Conservation (phyloP, 78 protist genomes). For the Dictyostelium firmibasis region DNA sequence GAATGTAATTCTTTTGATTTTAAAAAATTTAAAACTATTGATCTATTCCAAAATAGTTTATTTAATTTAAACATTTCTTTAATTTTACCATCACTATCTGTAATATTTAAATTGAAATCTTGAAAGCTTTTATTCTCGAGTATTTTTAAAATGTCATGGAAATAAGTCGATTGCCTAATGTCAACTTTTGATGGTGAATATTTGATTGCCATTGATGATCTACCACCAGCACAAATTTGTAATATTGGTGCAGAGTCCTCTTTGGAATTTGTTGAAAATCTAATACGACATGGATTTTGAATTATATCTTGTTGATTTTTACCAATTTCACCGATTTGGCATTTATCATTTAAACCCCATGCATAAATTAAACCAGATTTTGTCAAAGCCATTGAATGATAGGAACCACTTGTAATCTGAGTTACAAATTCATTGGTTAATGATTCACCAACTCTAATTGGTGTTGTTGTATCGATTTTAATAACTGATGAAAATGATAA, state of each 20-base stretch:
- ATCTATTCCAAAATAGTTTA: conserved; percentile 6
- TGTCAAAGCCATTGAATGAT: conserved; percentile 47
- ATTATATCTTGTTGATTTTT: neutral
- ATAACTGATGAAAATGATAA: neutral
- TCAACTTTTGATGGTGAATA: neutral
- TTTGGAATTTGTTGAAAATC: neutral
- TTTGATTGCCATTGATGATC: conserved; percentile 51
- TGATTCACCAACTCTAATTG: conserved; percentile 53
- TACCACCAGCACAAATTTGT: conserved; percentile 39
- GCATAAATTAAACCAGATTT: neutral
- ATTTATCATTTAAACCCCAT: conserved; percentile 32
- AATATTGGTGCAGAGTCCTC: neutral
- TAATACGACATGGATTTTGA: neutral
- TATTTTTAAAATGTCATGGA: neutral
- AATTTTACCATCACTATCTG: neutral
- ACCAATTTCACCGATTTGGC: neutral
- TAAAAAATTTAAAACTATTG: neutral
- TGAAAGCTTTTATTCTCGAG: neutral
- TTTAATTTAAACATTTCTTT: neutral
- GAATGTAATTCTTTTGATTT: neutral
- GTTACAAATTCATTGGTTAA: conserved; percentile 17
- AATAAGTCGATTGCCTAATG: conserved; percentile 9
- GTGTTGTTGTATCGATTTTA: conserved; percentile 22
- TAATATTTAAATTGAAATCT: neutral
- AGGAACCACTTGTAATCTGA: conserved; percentile 38